Base-by-base conservation (phyloP, 2,329 filamentous ascomycete genomes). In the Monosporascus ibericus region DNA sequence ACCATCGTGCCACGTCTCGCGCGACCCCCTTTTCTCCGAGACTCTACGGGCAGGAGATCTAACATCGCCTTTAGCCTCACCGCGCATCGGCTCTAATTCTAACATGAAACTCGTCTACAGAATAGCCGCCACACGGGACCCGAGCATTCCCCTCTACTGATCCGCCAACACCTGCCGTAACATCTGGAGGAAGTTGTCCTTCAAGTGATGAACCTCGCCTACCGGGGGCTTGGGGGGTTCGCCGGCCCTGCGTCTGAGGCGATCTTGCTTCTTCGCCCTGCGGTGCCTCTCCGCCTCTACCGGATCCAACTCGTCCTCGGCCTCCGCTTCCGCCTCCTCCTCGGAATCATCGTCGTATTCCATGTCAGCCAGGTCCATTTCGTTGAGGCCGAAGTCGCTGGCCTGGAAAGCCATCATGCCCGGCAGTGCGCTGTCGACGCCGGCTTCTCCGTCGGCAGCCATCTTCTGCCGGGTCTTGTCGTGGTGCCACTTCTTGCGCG, bases 391-490 rank as follows among this genome's bases (percentile, higher is more conserved):
- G 72, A 99, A 99, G 71, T 99, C 94, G 48, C 81, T 83, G 22
- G 87, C 86, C 63, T 80, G 85, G 73, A 97, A 95, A 15, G 69
- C 74, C 18, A 67, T 63, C 58, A 77, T 75, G 24, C 75, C 82
- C 8, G 79, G 81, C 6, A 79, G 70, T 25, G 77, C 76, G 18
- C 72, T 70, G 49, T 73, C 75, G 9, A 68, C 67, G 38, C 75
- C 74, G 6, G 77, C 76, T 6, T 68, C 77, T 3, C 84, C 85
- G 64, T 92, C 91, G 2, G 90, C 91, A 0, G 94, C 94, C 94
- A 99, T 97, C 79, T 99, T 99, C 74, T 97, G 94, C 50, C 92
- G 78, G 8, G 94, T 99, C 78, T 99, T 99, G 72, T 95, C 90
- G 55, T 92, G 85, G 68, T 99, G 94, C 94, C 94, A 99, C 73